Percentiles rank a stretch among this genome's conserved stretches.
phyloP scores from a whole-genome alignment of 2,329 filamentous ascomycete species.

The Byssoonygena ceratinophila region DNA sequence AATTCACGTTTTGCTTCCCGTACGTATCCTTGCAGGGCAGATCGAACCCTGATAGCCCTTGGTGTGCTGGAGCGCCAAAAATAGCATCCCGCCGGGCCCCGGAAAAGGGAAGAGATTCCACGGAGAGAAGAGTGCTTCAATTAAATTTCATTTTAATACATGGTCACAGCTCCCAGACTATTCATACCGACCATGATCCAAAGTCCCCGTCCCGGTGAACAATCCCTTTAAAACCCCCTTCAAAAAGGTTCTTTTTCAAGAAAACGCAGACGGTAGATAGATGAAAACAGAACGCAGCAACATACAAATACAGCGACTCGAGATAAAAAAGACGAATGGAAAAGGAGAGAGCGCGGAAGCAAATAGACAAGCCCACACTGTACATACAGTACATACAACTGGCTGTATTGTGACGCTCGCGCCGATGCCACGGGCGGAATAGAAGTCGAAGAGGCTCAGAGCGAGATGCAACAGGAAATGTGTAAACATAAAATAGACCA shows the following conservation, averaged over 20 bases:
- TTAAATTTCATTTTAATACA: slow-evolving; percentile 1
- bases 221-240: background rate
- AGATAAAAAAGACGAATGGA: background rate
- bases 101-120: too few species aligned
- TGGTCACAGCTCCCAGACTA: background rate
- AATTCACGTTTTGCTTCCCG: too few species aligned
- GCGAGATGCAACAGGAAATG: background rate
- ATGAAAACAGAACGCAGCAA: background rate
- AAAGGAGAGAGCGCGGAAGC: background rate
- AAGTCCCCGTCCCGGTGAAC: background rate
- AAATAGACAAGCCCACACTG: background rate
- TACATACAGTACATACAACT: background rate
- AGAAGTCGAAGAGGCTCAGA: background rate
- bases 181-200: background rate
- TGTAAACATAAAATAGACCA: background rate
- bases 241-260: background rate
- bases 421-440: background rate
- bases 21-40: too few species aligned
- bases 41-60: too few species aligned
- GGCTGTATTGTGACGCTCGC: background rate
- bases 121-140: slow-evolving; percentile 2
- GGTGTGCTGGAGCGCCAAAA: too few species aligned
- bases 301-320: slow-evolving; percentile 1
- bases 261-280: background rate
- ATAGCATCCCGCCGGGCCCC: too few species aligned